A percentile compares a stretch with the other conserved stretches of the same genome.
Conservation (phyloP, 768 basidiomycete genomes). For the Clavaria fumosa region DNA sequence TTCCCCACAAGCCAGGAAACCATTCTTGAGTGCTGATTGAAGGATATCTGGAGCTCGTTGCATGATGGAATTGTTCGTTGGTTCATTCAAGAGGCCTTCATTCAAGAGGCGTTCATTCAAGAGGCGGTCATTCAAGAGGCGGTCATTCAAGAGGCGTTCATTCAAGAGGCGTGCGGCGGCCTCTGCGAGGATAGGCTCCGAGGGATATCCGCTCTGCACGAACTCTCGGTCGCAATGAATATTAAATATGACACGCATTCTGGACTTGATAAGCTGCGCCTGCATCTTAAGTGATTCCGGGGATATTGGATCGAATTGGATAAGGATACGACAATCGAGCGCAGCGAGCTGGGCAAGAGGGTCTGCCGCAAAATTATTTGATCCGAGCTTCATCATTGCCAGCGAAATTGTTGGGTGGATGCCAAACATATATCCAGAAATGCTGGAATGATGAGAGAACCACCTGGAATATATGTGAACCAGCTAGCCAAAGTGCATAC, state of each 20-base stretch:
- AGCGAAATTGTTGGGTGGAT: neutral
- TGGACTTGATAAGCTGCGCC: conserved; percentile 1
- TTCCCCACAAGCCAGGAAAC: conserved; percentile 3
- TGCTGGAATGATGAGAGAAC: conserved; percentile 2
- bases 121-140: no score
- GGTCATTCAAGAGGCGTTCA: no score
- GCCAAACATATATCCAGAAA: neutral
- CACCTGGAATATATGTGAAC: conserved; percentile 1
- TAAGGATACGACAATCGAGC: conserved; percentile 1
- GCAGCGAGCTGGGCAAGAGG: conserved; percentile 1
- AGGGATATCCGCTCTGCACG: conserved; percentile 3
- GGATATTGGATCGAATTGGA: neutral
- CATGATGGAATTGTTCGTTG: neutral
- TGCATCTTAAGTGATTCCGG: conserved; percentile 1
- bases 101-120: no score
- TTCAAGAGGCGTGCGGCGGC: conserved; percentile 5
- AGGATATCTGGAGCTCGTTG: conserved; percentile 1
- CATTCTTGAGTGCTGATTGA: conserved; percentile 2
- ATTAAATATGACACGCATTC: conserved; percentile 2
- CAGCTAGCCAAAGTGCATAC: neutral
- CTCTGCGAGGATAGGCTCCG: conserved; percentile 4
- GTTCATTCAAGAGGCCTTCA: no score
- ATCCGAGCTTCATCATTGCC: conserved; percentile 2
- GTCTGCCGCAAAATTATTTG: neutral
- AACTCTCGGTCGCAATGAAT: neutral